These are phyloP conservation scores for Gloeophyllum trabeum DNA, from an alignment of 768 basidiomycete species.

Conservation along the genomic window DNA sequence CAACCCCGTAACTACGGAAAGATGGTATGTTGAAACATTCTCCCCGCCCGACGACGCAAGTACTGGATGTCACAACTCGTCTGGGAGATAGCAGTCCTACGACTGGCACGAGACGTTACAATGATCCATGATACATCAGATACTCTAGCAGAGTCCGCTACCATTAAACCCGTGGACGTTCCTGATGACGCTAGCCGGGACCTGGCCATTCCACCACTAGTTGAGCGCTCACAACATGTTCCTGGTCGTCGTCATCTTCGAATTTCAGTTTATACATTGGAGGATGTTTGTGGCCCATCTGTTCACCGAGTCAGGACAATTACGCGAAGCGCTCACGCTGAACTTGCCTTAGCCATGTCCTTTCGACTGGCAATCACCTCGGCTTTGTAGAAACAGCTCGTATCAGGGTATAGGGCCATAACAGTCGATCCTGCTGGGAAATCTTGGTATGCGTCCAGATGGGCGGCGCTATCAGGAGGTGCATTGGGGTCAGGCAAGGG, in stretches of 20 bases:
- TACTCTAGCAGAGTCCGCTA: background rate
- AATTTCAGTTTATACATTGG: constrained; percentile 73
- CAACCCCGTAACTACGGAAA: no score
- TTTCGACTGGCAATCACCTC: constrained; percentile 66
- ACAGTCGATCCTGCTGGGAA: constrained; percentile 65
- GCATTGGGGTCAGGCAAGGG: constrained; percentile 71
- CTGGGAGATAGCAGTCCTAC: no score
- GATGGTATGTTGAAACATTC: no score
- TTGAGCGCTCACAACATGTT: constrained; percentile 64
- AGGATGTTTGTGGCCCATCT: constrained; percentile 16
- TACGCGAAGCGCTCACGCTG: constrained; percentile 21
- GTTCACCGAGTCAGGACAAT: constrained; percentile 14
- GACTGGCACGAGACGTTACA: no score
- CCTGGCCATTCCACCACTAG: constrained; percentile 79
- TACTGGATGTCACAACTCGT: no score
- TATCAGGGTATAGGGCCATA: constrained; percentile 85
- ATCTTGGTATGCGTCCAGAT: constrained; percentile 59
- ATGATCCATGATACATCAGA: no score
- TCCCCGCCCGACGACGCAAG: no score
- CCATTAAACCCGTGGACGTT: background rate
- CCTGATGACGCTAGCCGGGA: background rate
- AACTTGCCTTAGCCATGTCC: constrained; percentile 23
- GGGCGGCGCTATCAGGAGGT: constrained; percentile 42
- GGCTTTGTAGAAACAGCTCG: constrained; percentile 84
- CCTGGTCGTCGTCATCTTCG: constrained; percentile 82